Evolutionary conservation across 1,139 yeast genomes (phyloP).

Genomic region (Kodamaea derodonti): DNA sequence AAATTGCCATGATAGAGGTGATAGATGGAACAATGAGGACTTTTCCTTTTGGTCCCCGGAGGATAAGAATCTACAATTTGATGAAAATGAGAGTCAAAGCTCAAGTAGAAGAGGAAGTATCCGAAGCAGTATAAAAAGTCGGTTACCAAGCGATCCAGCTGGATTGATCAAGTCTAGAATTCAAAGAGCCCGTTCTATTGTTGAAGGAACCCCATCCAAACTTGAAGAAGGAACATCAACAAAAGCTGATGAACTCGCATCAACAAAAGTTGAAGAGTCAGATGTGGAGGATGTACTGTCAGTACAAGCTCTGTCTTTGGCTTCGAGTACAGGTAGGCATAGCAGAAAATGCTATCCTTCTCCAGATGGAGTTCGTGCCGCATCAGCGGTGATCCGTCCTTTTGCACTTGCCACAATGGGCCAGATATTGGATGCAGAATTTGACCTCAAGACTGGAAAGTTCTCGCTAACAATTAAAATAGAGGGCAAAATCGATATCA

Average conservation of each 20-base stretch:
- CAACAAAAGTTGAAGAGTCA: constrained; percentile 5
- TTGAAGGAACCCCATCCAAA: not conserved
- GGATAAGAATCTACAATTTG: constrained; percentile 29
- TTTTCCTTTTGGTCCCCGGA: constrained; percentile 81
- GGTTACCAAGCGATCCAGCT: constrained; percentile 7
- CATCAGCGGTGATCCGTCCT: constrained; percentile 70
- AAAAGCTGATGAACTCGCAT: not conserved
- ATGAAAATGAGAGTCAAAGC: constrained; percentile 8
- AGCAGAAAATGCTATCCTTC: constrained; percentile 30
- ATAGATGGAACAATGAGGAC: constrained; percentile 90
- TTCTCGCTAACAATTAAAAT: constrained; percentile 46
- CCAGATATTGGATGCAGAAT: constrained; percentile 44
- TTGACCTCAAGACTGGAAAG: constrained; percentile 45
- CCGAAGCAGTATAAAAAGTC: constrained; percentile 5
- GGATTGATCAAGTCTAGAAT: constrained; percentile 7
- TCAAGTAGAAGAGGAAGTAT: constrained; percentile 11
- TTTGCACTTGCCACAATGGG: constrained; percentile 63
- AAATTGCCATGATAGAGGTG: constrained; percentile 82
- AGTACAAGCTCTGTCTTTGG: constrained; percentile 7
- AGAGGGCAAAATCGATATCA: constrained; percentile 14
- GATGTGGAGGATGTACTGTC: constrained; percentile 9
- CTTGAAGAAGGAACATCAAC: not conserved
- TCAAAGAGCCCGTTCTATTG: constrained; percentile 3
- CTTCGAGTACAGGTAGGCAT: constrained; percentile 20
- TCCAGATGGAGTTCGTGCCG: constrained; percentile 66